Base-by-base conservation (phyloP, 2,329 filamentous ascomycete species). In the Didymellaceae sp. region DNA sequence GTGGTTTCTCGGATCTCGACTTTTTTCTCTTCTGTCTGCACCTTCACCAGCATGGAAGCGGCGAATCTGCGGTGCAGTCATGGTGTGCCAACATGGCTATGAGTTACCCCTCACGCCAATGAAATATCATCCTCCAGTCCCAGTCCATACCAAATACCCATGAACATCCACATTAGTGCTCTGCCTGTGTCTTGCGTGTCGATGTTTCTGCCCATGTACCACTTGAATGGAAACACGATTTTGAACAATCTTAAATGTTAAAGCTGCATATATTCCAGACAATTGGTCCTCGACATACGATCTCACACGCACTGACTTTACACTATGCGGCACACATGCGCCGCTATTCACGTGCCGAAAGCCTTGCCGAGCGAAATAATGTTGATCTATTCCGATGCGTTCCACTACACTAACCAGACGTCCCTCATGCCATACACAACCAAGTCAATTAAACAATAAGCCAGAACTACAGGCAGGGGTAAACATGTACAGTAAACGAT, bases 1-100 rank as follows among this genome's bases (percentile, higher is more conserved):
- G 70, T 71, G 70, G 66, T 66, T 73, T 70, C 68, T 70, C 63
- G 68, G 68, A 68, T 66, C 63, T 71, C 62, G 62, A 66, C 62
- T 63, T 68, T 28, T 62, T 70, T 65, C 61, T 70, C 62, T 69
- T 61, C 66, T n/a, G n/a, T 69, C 67, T 70, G 68, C 70, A 66
- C 66, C 70, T 69, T 70, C 64, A 63, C 62, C 65, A 66, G 70
- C 66, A 71, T 69, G 68, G 68, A 66, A 67, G 65, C 63, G 63
- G 67, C 63, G 63, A 69, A 68, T 60, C 60, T 58, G 63, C 57
- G 63, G 63, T 70, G 64, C 68, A 67, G 63, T 67, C 57, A 67
- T 57, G 62, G 59, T 66, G 65, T 69, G 68, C 64, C 65, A 59
- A 63, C 58, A 63, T 70, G 68, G 70, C 63, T 59, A 58, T 63